Evolutionary conservation across 768 basidiomycete genomes (phyloP), one percentile per base, ranked within the genome.

Genomic region (Brasilioporus rufonigricans): DNA sequence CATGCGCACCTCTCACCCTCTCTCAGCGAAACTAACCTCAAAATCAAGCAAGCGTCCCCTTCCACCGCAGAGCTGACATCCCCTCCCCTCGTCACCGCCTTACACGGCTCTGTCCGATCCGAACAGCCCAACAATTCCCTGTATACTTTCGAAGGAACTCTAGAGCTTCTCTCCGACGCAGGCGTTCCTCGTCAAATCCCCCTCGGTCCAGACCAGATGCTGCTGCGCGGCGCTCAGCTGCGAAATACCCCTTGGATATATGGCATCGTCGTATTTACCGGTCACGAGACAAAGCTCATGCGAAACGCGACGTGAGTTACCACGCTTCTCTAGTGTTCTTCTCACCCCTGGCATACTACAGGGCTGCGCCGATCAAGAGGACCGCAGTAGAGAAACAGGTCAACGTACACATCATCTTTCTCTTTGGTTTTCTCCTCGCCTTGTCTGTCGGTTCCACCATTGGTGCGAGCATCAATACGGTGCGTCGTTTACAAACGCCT

Each of bases 271-370:
- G 89, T 98, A 39, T 98, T 93, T 63, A 96, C 94, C 0, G 97
- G 97, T 0, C 97, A 98, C 66, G 95, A 99, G 76, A 98, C 97
- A 19, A 99, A 99, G 71, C 73, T 99, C 35, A 95, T 98, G 93
- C 83, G 92, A 55, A 98, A 98, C 65, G 96, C 97, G 40, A 98
- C 95, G 93, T 94, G 65, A 75, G 92, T 77, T 1, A 24, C 50
- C 32, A 0, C 41, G n/a, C 18, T 16, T 4, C 24, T 14, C 18
- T 31, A 3, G 5, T 4, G 7, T 21, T 23, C 8, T 39, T 5
- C 13, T 44, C 19, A 39, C 16, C 23, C 12, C 21, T 33, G 13
- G 1, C 7, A 1, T 23, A 5, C 14, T 4, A 26, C 18, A 96
- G 94, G 26, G 93, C 94, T 39, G 89, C 97, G 8, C 97, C 97